Percentiles rank a stretch among this genome's conserved stretches.
Conservation (phyloP, 345 rosid species). For the Brassica incana region DNA sequence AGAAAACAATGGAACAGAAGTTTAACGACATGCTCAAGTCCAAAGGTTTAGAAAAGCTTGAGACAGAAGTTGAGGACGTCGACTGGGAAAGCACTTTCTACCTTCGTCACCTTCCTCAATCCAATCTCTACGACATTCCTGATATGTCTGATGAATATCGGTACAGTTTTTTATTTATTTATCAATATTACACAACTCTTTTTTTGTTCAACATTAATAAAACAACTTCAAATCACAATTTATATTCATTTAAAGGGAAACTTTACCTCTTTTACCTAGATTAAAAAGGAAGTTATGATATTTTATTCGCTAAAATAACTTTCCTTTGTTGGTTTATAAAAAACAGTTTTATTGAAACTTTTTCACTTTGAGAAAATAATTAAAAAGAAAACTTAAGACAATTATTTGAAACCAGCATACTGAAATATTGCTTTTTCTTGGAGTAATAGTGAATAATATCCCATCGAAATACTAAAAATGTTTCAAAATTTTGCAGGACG, state of each 20-base stretch:
- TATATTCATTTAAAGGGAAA: not conserved
- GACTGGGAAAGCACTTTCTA: slow-evolving; percentile 92
- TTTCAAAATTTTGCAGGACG: slow-evolving; percentile 43
- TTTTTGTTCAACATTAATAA: not conserved
- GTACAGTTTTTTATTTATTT: slow-evolving; percentile 24
- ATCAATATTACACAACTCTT: not conserved
- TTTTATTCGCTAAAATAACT: not conserved
- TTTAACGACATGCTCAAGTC: slow-evolving; percentile 68
- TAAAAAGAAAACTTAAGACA: not conserved
- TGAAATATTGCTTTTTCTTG: not conserved
- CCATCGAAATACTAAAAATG: not conserved
- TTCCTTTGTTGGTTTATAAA: not conserved
- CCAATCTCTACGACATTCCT: slow-evolving; percentile 56
- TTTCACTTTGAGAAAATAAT: not conserved
- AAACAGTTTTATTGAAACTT: not conserved
- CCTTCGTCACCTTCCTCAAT: slow-evolving; percentile 69
- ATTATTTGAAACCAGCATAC: not conserved
- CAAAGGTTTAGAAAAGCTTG: slow-evolving; percentile 56
- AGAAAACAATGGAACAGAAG: slow-evolving; percentile 56
- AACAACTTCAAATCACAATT: not conserved
- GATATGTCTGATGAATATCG: slow-evolving; percentile 62
- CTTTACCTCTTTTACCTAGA: not conserved
- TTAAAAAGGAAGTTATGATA: not conserved
- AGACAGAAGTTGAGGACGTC: slow-evolving; percentile 56
- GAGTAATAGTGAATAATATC: not conserved